These are phyloP conservation scores for Alternaria angustiovoidea DNA, from an alignment of 2,329 filamentous ascomycete species.

Conservation along the genomic window DNA sequence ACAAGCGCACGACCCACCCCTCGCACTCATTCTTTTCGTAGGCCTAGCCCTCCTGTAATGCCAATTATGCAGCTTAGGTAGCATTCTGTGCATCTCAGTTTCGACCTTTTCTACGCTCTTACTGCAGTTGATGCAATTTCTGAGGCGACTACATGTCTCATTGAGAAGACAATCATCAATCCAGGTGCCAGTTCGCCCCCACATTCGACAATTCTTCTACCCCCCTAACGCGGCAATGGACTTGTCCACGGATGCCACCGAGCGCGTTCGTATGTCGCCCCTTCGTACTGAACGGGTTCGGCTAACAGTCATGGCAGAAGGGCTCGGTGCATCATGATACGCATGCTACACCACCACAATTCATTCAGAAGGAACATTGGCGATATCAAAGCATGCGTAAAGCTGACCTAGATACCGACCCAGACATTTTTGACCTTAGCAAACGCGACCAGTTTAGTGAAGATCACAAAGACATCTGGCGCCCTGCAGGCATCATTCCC, in stretches of 20 bases:
- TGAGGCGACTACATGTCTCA: conserved; percentile 3
- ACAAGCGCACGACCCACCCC: background rate
- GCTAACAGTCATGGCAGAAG: conserved; percentile 30
- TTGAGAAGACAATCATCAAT: background rate
- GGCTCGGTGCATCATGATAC: conserved; percentile 47
- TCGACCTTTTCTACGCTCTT: background rate
- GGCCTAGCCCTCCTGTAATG: background rate
- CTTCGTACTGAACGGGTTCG: conserved; percentile 24
- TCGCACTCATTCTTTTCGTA: conserved; percentile 6
- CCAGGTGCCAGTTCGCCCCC: background rate
- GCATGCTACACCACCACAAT: conserved; percentile 47
- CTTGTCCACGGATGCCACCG: conserved; percentile 33
- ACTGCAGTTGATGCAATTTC: conserved; percentile 8
- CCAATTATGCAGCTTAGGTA: too few species aligned
- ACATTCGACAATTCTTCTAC: background rate
- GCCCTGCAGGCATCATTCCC: conserved; percentile 36
- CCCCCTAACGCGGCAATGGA: conserved; percentile 28
- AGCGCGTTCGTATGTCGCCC: conserved; percentile 46
- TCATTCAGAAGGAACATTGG: conserved; percentile 48
- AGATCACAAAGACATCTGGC: conserved; percentile 43
- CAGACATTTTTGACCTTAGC: conserved; percentile 54
- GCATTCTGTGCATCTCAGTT: background rate
- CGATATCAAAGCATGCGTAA: conserved; percentile 68
- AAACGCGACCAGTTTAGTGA: conserved; percentile 41
- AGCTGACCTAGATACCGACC: conserved; percentile 60